Percentiles rank a stretch among this genome's conserved stretches.
Evolutionary conservation across 345 rosid species (phyloP).

Genomic region (Gossypium anomalum): DNA sequence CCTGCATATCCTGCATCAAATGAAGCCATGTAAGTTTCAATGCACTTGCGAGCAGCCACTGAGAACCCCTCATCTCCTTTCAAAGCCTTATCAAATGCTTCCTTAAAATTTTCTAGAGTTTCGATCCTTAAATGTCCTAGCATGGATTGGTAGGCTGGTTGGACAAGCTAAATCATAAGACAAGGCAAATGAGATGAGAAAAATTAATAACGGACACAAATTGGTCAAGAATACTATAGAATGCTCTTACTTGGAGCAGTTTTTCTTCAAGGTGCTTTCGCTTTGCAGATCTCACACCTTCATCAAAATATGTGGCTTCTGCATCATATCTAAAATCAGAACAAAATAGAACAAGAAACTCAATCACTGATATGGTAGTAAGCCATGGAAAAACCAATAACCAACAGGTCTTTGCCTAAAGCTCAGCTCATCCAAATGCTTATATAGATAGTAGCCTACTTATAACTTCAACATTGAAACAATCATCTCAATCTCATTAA

Average conservation of each 20-base stretch:
- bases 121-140: slow-evolving; percentile 71
- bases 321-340: slow-evolving; percentile 55
- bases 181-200: slow-evolving; percentile 19
- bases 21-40: slow-evolving; percentile 40
- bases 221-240: not conserved
- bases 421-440: not conserved
- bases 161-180: slow-evolving; percentile 59
- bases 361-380: not conserved
- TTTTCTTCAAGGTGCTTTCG: slow-evolving; percentile 82
- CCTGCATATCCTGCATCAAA: slow-evolving; percentile 82
- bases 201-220: not conserved
- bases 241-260: slow-evolving; percentile 69
- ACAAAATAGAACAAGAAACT: not conserved
- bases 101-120: slow-evolving; percentile 66
- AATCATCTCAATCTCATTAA: not conserved
- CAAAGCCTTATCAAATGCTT: slow-evolving; percentile 74
- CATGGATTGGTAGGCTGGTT: slow-evolving; percentile 76
- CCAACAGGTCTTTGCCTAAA: not conserved
- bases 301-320: slow-evolving; percentile 84
- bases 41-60: slow-evolving; percentile 47
- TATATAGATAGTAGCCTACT: not conserved
- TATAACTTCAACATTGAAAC: not conserved
- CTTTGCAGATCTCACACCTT: slow-evolving; percentile 84
- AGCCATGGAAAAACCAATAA: not conserved
- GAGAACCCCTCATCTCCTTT: slow-evolving; percentile 78